Evolutionary conservation across 306 rosid genomes (phyloP).

Genomic region (Vachellia pachyceras): DNA sequence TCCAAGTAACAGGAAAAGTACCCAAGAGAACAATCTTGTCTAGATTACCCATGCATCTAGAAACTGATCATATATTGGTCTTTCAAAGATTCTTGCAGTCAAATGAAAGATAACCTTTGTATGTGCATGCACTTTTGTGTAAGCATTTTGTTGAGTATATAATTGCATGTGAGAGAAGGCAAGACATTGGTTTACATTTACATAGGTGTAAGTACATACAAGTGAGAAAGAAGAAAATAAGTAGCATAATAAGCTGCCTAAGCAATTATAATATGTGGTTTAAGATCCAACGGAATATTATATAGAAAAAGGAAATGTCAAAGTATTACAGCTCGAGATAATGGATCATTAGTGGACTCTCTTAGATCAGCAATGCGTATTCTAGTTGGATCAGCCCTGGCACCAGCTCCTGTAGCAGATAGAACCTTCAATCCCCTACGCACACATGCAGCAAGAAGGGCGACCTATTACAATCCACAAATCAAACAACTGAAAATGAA

Average conservation of each 20-base stretch:
- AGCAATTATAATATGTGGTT: constrained; percentile 7
- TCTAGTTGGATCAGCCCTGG: constrained; percentile 94
- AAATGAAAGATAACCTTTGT: background rate
- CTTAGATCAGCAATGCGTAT: constrained; percentile 89
- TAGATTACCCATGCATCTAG: constrained; percentile 11
- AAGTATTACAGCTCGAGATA: constrained; percentile 81
- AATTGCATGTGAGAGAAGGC: constrained; percentile 24
- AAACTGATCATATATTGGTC: constrained; percentile 5
- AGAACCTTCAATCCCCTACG: constrained; percentile 89
- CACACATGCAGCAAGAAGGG: constrained; percentile 97
- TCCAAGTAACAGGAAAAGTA: constrained; percentile 22
- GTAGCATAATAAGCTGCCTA: background rate
- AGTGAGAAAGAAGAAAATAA: constrained; percentile 18
- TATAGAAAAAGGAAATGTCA: constrained; percentile 7
- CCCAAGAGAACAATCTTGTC: constrained; percentile 11
- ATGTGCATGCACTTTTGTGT: background rate
- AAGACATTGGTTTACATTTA: constrained; percentile 9
- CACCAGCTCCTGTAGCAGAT: constrained; percentile 98
- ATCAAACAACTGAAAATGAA: constrained; percentile 46
- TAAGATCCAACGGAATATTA: constrained; percentile 15
- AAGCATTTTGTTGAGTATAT: constrained; percentile 12
- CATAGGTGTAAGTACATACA: constrained; percentile 4
- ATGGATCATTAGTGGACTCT: constrained; percentile 91
- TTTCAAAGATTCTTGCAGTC: background rate
- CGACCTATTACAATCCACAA: constrained; percentile 72